phyloP scores from a whole-genome alignment of 2,329 filamentous ascomycete species.

The Penicillium paneum region DNA sequence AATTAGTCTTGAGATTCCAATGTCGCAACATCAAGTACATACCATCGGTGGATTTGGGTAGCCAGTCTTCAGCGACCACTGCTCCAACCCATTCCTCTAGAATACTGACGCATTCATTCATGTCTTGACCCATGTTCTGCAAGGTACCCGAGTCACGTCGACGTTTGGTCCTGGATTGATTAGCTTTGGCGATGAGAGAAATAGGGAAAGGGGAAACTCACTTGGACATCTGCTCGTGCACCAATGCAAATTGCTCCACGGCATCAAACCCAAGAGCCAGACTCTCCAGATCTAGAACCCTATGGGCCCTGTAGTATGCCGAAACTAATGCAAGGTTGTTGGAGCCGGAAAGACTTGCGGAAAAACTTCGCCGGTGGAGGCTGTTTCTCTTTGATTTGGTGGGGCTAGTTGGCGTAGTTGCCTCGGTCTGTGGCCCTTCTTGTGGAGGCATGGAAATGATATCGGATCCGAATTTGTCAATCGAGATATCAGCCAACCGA shows the following conservation, averaged over 20 bases:
- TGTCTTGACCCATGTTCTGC: conserved; percentile 53
- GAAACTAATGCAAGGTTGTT: conserved; percentile 26
- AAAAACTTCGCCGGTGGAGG: conserved; percentile 30
- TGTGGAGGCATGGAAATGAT: conserved; percentile 22
- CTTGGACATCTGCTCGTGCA: conserved; percentile 48
- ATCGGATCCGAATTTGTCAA: conserved; percentile 41
- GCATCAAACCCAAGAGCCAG: conserved; percentile 64
- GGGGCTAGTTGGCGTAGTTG: conserved; percentile 32
- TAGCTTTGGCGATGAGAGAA: conserved; percentile 5
- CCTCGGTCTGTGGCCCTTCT: conserved; percentile 26
- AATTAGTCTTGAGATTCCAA: conserved; percentile 5
- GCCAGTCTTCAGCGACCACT: conserved; percentile 61
- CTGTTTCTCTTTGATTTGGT: conserved; percentile 29
- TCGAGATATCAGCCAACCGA: conserved; percentile 48
- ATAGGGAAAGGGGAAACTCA: conserved; percentile 23
- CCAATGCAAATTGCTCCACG: conserved; percentile 63
- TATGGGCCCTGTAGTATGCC: conserved; percentile 52
- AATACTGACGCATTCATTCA: conserved; percentile 55
- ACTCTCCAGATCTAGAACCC: conserved; percentile 66
- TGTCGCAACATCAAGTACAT: conserved; percentile 26
- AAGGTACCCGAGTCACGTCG: conserved; percentile 35
- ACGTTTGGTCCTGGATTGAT: conserved; percentile 27
- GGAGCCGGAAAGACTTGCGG: conserved; percentile 24
- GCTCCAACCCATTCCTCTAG: conserved; percentile 58
- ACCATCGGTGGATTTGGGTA: conserved; percentile 57